Base-by-base conservation (phyloP, 129 eudicot species). In the Escallonia herrerae region DNA sequence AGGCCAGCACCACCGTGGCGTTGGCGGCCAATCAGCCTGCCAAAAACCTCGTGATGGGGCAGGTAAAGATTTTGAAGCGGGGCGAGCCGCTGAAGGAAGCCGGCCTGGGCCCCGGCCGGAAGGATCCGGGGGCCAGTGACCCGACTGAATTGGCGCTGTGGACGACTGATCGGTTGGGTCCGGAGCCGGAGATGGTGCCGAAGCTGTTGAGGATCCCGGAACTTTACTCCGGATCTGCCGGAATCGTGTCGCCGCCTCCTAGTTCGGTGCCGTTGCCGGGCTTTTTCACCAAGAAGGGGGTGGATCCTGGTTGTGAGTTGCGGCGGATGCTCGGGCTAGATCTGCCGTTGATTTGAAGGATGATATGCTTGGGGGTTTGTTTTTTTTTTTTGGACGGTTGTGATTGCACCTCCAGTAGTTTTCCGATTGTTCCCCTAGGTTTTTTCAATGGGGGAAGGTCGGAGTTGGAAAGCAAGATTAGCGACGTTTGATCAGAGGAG, bases 211-310 rank as follows among this genome's bases (percentile, higher is more conserved):
- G 37, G 44, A 22, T 77, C 1, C 62, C 77, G 0, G 82, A 72
- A 0, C 56, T 73, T 39, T 85, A 81, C 11, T 87, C 91, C 1
- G 91, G 91, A 1, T 85, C 82, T 10, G 84, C 78, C 15, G 72
- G 68, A 15, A 67, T 75, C 3, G 71, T 81, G 15, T 85, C 91
- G 10, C 91, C 91, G 4, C 77, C 84, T 0, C 91, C 91, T 0
- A 85, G 91, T 64, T 82, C 83, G 13, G 45, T 85, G 46, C 91
- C 87, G 4, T 45, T 81, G 42, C 91, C 91, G 1, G 87, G 70
- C 2, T 85, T 85, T 46, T 85, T 75, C 69, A 62, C 79, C 2
- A 81, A 76, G 73, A 80, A 55, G 64, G 56, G 39, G n/a, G 65
- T 43, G 3, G 74, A 69, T 66, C 73, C 68, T 3, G 55, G 45